Evolutionary conservation across 257 asterid genomes (phyloP).

Genomic region (Rehmannia glutinosa): DNA sequence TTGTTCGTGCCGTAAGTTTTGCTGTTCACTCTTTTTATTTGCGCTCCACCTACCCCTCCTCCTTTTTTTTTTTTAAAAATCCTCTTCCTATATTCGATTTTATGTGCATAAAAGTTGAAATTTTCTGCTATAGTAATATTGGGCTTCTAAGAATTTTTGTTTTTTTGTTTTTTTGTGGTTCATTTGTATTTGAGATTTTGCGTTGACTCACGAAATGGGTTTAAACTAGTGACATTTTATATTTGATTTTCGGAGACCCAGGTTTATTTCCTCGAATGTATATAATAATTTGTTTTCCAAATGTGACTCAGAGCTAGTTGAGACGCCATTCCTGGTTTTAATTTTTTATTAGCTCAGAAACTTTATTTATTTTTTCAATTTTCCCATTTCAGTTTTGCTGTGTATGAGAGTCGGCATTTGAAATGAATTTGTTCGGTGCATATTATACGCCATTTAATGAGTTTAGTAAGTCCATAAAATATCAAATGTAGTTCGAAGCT

Average conservation of each 20-base stretch:
- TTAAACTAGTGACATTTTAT: not conserved
- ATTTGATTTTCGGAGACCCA: not conserved
- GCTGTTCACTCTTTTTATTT: not conserved
- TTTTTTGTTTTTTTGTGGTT: not conserved
- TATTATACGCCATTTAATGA: not conserved
- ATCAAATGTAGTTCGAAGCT: not conserved
- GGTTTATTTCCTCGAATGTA: not conserved
- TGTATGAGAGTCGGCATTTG: too few relatives aligned
- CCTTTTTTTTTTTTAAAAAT: too few relatives aligned
- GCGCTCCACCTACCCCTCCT: too few relatives aligned
- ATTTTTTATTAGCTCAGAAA: too few relatives aligned
- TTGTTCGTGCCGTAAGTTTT: constrained; percentile 65
- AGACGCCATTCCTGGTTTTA: not conserved
- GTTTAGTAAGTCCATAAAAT: not conserved
- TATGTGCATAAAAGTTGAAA: not conserved
- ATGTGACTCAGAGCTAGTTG: not conserved
- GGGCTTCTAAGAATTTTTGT: not conserved
- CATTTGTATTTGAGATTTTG: not conserved
- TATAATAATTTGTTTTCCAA: not conserved
- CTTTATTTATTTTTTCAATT: too few relatives aligned
- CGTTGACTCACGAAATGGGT: not conserved
- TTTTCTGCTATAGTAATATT: not conserved
- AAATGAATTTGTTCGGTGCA: not conserved
- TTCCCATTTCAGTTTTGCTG: too few relatives aligned
- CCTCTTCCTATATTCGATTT: too few relatives aligned